Evolutionary conservation across 345 rosid species (phyloP).

Genomic region (Citrus trifoliata): DNA sequence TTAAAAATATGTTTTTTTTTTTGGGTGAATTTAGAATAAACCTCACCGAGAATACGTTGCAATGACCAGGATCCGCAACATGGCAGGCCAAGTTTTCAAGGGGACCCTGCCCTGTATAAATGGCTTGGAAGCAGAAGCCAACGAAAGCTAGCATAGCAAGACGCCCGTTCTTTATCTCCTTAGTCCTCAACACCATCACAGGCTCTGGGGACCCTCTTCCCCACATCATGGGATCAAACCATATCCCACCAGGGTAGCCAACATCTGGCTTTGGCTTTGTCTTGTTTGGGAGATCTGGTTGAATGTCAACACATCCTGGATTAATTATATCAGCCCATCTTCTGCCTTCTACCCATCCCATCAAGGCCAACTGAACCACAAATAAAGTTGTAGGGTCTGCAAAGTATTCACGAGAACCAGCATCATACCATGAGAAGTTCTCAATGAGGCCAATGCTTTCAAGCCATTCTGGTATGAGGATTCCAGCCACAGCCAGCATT

Average conservation of each 20-base stretch:
- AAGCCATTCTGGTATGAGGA: constrained; percentile 77
- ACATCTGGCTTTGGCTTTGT: constrained; percentile 73
- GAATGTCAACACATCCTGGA: constrained; percentile 76
- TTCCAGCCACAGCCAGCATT: constrained; percentile 91
- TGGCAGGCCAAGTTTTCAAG: constrained; percentile 77
- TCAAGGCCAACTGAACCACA: constrained; percentile 62
- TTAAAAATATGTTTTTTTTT: neutral
- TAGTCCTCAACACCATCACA: constrained; percentile 89
- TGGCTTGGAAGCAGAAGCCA: constrained; percentile 87
- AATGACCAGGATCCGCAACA: constrained; percentile 96
- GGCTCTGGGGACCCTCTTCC: constrained; percentile 96
- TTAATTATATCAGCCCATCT: constrained; percentile 92
- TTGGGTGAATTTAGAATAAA: neutral
- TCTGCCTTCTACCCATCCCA: constrained; percentile 95
- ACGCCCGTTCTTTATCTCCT: constrained; percentile 89
- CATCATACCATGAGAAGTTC: constrained; percentile 82
- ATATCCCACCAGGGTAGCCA: constrained; percentile 90
- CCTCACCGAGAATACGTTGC: constrained; percentile 80
- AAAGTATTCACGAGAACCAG: constrained; percentile 70
- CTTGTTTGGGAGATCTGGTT: constrained; percentile 58
- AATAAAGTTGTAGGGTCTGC: constrained; percentile 75
- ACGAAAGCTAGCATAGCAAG: constrained; percentile 92
- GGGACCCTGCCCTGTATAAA: constrained; percentile 68
- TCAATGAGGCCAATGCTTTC: constrained; percentile 71
- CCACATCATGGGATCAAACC: constrained; percentile 93